Percentiles rank a stretch among this genome's conserved stretches.
These are phyloP conservation scores for Emmonsiellopsis sp. DNA, from an alignment of 2,329 filamentous ascomycete genomes.

Conservation along the genomic window DNA sequence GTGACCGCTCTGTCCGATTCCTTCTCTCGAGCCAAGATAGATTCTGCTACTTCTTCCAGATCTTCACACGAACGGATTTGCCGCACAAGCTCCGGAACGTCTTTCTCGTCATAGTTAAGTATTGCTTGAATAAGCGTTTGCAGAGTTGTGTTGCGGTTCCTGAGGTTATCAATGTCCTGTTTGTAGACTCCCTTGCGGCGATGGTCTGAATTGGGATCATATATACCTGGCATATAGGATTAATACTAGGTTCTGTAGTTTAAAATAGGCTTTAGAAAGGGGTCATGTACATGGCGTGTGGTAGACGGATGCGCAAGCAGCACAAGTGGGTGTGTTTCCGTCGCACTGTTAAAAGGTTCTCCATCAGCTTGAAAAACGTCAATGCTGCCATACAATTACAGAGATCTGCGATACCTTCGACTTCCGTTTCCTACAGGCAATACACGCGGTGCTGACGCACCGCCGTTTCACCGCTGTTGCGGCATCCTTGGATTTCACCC, in stretches of 20 bases:
- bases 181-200: slow-evolving; percentile 94
- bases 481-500: slow-evolving; percentile 18
- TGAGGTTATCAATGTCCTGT: slow-evolving; percentile 80
- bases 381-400: neutral
- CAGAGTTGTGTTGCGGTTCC: slow-evolving; percentile 76
- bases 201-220: slow-evolving; percentile 93
- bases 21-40: slow-evolving; percentile 46
- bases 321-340: slow-evolving; percentile 81
- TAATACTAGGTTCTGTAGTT: neutral
- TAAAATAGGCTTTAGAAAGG: neutral
- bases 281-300: slow-evolving; percentile 29
- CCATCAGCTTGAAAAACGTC: neutral
- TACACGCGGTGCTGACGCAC: slow-evolving; percentile 76
- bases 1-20: slow-evolving; percentile 28
- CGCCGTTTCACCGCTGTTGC: slow-evolving; percentile 49
- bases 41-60: slow-evolving; percentile 54
- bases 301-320: slow-evolving; percentile 93
- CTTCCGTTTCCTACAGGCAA: slow-evolving; percentile 69
- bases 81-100: slow-evolving; percentile 69
- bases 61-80: slow-evolving; percentile 81
- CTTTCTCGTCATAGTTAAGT: slow-evolving; percentile 80
- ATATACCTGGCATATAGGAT: slow-evolving; percentile 52
- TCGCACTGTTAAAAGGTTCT: slow-evolving; percentile 52
- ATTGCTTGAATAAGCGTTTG: slow-evolving; percentile 91
- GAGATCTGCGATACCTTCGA: slow-evolving; percentile 47